A percentile compares a stretch with the other conserved stretches of the same genome.
phyloP scores from a whole-genome alignment of 2,329 filamentous ascomycete genomes.

The Verticillium tricorpus region DNA sequence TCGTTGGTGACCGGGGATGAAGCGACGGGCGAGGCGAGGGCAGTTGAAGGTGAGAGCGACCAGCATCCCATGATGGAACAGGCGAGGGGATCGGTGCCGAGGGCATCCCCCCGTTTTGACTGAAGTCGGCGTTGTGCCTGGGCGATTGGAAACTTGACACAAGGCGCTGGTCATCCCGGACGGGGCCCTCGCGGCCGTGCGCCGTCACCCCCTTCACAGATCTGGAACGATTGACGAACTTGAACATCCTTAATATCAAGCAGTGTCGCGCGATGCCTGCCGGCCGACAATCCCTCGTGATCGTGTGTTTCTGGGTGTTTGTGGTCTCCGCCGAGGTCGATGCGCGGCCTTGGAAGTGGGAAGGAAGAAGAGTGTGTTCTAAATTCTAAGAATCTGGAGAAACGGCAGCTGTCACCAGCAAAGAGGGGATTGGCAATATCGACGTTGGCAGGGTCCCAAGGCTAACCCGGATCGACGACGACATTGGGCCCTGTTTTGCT shows the following conservation, averaged over 20 bases:
- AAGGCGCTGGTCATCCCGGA: conserved; percentile 19
- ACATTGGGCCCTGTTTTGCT: neutral
- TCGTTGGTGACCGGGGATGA: conserved; percentile 13
- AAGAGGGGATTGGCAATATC: neutral
- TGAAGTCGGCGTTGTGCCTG: conserved; percentile 20
- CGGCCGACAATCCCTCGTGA: conserved; percentile 13
- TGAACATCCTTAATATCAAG: conserved; percentile 21
- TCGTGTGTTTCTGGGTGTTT: conserved; percentile 8
- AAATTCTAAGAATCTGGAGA: neutral
- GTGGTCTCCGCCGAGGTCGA: conserved; percentile 5
- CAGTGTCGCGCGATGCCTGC: neutral
- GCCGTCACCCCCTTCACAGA: conserved; percentile 18
- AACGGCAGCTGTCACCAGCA: neutral
- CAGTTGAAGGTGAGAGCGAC: conserved; percentile 1
- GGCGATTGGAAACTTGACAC: conserved; percentile 31
- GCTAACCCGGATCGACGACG: neutral
- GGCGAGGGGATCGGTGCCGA: conserved; percentile 14
- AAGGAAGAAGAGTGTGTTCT: conserved; percentile 4
- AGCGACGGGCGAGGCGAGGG: conserved; percentile 15
- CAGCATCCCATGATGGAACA: conserved; percentile 18
- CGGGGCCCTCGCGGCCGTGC: conserved; percentile 17
- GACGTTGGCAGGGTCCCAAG: neutral
- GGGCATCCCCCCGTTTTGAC: conserved; percentile 27
- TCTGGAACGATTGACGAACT: conserved; percentile 26
- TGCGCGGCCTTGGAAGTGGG: conserved; percentile 7